These are phyloP conservation scores for Prunus armeniaca DNA, from an alignment of 306 rosid genomes.

Conservation along the genomic window DNA sequence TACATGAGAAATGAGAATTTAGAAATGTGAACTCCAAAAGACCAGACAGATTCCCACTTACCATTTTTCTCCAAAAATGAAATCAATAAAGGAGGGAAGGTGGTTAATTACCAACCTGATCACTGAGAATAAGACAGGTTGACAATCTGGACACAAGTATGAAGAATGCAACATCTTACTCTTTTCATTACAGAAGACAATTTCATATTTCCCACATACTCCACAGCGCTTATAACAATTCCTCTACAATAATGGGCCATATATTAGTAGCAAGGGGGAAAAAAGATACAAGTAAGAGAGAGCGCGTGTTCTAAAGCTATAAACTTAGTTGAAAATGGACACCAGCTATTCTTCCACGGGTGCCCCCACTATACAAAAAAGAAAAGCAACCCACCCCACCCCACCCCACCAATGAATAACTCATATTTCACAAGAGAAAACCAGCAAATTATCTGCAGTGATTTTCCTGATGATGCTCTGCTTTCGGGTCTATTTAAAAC, in stretches of 20 bases:
- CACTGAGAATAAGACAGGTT: not conserved
- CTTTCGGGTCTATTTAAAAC: slow-evolving; percentile 28
- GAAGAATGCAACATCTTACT: slow-evolving; percentile 29
- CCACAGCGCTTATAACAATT: slow-evolving; percentile 35
- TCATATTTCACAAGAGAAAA: slow-evolving; percentile 28
- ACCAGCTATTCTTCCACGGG: slow-evolving; percentile 38
- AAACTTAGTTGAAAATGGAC: slow-evolving; percentile 53
- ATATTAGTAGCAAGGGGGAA: slow-evolving; percentile 36
- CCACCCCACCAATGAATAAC: slow-evolving; percentile 24
- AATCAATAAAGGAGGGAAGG: not conserved
- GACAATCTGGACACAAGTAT: not conserved
- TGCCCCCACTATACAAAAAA: slow-evolving; percentile 47
- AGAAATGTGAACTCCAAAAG: slow-evolving; percentile 10
- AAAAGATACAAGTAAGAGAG: slow-evolving; percentile 26
- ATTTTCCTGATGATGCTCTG: slow-evolving; percentile 33
- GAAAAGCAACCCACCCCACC: slow-evolving; percentile 11
- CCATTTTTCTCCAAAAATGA: not conserved
- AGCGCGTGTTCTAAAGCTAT: slow-evolving; percentile 39
- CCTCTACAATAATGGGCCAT: slow-evolving; percentile 64
- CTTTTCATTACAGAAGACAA: slow-evolving; percentile 33
- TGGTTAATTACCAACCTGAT: not conserved
- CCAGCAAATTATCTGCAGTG: slow-evolving; percentile 27
- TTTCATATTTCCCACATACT: slow-evolving; percentile 37
- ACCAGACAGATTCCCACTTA: not conserved
- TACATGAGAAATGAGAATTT: not conserved